Percentiles rank a stretch among this genome's conserved stretches.
phyloP scores from a whole-genome alignment of 306 rosid species.

The Parietaria judaica region DNA sequence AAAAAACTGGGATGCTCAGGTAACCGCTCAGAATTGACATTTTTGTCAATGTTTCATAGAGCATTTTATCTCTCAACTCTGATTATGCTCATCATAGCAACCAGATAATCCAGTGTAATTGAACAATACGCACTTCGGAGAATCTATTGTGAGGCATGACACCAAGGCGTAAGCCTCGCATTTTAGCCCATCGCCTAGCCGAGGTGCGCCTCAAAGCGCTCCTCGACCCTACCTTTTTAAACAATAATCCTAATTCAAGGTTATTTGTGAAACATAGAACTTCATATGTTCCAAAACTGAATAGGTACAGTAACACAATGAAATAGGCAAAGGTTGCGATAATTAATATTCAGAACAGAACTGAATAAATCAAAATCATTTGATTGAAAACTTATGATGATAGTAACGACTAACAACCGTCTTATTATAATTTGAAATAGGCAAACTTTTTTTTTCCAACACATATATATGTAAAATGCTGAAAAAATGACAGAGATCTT shows the following conservation, averaged over 20 bases:
- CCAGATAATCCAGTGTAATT: not conserved
- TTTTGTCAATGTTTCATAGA: slow-evolving; percentile 26
- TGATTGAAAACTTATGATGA: no score
- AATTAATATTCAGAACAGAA: no score
- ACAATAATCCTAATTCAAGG: not conserved
- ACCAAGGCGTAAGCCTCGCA: no score
- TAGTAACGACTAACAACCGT: not conserved
- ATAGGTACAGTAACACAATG: not conserved
- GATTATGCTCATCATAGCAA: slow-evolving; percentile 36
- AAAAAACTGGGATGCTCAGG: slow-evolving; percentile 8
- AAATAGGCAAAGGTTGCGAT: not conserved
- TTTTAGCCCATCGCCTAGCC: no score
- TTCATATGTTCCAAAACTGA: not conserved
- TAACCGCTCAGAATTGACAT: slow-evolving; percentile 45
- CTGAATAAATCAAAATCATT: no score
- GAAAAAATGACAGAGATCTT: slow-evolving; percentile 1
- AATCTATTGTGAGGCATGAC: not conserved
- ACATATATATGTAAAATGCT: no score
- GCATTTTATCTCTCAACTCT: slow-evolving; percentile 24
- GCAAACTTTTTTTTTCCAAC: no score
- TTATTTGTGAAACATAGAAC: not conserved
- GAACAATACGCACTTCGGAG: not conserved
- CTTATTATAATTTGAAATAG: no score
- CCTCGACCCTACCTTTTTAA: no score
- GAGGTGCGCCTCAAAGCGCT: no score